Conservation (phyloP, 2,329 filamentous ascomycete species). For the Mycosphaerella arachidis region DNA sequence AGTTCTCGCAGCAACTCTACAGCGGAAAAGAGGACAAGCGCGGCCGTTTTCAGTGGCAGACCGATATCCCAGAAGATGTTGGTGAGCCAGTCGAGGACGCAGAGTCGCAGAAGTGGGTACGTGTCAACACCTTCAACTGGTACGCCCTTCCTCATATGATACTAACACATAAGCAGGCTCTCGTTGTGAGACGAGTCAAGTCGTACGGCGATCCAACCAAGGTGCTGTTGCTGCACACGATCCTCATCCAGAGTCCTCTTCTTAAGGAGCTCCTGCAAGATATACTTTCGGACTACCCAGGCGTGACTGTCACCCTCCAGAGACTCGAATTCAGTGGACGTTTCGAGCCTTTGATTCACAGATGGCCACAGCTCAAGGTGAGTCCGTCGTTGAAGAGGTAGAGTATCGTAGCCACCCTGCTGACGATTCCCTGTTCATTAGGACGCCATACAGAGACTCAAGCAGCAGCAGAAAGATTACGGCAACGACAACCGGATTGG, state of each 20-base stretch:
- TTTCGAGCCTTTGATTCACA: constrained; percentile 62
- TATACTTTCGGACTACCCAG: constrained; percentile 56
- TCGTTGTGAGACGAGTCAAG: not conserved
- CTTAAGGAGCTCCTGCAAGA: constrained; percentile 54
- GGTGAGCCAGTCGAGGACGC: constrained; percentile 57
- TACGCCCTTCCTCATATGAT: not conserved
- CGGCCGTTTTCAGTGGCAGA: constrained; percentile 5
- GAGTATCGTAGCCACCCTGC: too few species aligned
- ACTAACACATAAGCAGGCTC: not conserved
- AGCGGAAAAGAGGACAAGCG: constrained; percentile 19
- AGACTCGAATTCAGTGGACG: constrained; percentile 51
- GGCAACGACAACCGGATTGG: constrained; percentile 5
- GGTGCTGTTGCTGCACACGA: constrained; percentile 47
- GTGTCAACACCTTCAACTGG: not conserved
- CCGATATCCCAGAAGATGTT: constrained; percentile 43
- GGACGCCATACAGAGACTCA: constrained; percentile 36
- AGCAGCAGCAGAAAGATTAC: constrained; percentile 5
- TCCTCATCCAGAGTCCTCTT: constrained; percentile 60
- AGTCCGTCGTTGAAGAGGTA: too few species aligned
- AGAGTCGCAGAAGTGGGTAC: constrained; percentile 55
- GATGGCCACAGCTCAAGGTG: constrained; percentile 47
- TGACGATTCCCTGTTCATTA: constrained; percentile 9
- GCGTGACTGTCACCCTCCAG: constrained; percentile 55
- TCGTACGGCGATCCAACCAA: not conserved
- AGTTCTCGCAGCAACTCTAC: constrained; percentile 40